phyloP scores from a whole-genome alignment of 176 grass and related monocot species.

The Thinopyrum elongatum region DNA sequence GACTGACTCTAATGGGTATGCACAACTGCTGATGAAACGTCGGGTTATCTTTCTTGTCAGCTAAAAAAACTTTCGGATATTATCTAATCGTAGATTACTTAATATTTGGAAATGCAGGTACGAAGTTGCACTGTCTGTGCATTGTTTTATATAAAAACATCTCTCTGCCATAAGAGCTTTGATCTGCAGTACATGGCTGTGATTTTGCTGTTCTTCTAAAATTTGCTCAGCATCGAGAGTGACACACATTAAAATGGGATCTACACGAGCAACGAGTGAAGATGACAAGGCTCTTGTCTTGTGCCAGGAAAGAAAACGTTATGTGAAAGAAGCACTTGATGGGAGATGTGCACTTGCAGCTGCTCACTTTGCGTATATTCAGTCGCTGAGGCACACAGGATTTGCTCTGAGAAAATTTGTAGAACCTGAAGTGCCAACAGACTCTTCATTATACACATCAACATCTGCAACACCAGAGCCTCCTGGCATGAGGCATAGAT shows the following conservation, averaged over 20 bases:
- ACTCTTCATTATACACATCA: conserved; percentile 64
- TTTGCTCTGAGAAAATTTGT: conserved; percentile 77
- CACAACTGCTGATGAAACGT: conserved; percentile 12
- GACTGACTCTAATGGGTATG: background rate
- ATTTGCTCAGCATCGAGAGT: conserved; percentile 22
- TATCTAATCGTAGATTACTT: conserved; percentile 3
- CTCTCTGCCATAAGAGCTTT: background rate
- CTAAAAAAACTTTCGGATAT: background rate
- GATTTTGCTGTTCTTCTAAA: background rate
- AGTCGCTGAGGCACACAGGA: conserved; percentile 83
- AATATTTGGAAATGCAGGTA: conserved; percentile 28
- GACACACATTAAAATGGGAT: conserved; percentile 51
- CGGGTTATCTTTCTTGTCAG: conserved; percentile 10
- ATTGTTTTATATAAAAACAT: background rate
- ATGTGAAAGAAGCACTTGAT: conserved; percentile 86
- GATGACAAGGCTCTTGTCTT: conserved; percentile 86
- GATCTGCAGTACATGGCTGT: conserved; percentile 24
- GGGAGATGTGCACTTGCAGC: conserved; percentile 80
- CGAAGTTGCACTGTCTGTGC: background rate
- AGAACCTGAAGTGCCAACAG: conserved; percentile 54
- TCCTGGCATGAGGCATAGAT: conserved; percentile 47
- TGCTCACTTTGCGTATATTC: conserved; percentile 79
- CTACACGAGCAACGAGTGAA: conserved; percentile 57
- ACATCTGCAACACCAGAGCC: conserved; percentile 68
- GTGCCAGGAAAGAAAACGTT: conserved; percentile 83